Conservation (phyloP, 805 yeast genomes). For the Starmerella bombicola region DNA sequence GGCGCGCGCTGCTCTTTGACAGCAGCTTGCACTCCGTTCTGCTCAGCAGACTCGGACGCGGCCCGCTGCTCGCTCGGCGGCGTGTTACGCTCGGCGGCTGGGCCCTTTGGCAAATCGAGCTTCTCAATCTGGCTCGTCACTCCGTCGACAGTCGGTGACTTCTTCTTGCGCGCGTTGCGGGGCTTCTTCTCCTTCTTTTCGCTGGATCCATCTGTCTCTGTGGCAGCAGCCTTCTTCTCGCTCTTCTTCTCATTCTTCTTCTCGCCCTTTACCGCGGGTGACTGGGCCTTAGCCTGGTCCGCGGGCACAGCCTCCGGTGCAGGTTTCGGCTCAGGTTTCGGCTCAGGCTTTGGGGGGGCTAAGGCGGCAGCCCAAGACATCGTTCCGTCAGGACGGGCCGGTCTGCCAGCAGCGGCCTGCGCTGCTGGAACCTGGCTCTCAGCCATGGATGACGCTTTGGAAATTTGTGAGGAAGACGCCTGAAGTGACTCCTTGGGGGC, state of each 20-base stretch:
- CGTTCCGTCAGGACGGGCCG: conserved; percentile 17
- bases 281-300: not conserved
- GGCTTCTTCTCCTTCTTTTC: conserved; percentile 1
- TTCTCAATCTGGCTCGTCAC: conserved; percentile 10
- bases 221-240: not conserved
- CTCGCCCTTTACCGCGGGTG: not conserved
- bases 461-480: not conserved
- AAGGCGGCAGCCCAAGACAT: conserved; percentile 23
- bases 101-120: conserved; percentile 14
- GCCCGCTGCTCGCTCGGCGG: conserved; percentile 7
- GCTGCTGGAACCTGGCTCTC: conserved; percentile 4
- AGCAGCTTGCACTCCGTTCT: conserved; percentile 5
- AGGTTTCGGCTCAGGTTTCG: conserved; percentile 5
- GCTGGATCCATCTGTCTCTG: not conserved
- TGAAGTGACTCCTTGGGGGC: not conserved
- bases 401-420: conserved; percentile 8
- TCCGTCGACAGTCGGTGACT: conserved; percentile 8
- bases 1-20: conserved; percentile 7
- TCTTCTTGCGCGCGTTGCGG: conserved; percentile 7
- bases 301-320: not conserved
- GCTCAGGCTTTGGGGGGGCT: conserved; percentile 12
- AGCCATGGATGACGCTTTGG: too few species aligned
- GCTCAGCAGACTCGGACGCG: conserved; percentile 7
- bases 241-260: conserved; percentile 1
- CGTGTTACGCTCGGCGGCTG: conserved; percentile 12